These are phyloP conservation scores for Trichoderma citrinoviride DNA, from an alignment of 2,329 filamentous ascomycete species.

Conservation along the genomic window DNA sequence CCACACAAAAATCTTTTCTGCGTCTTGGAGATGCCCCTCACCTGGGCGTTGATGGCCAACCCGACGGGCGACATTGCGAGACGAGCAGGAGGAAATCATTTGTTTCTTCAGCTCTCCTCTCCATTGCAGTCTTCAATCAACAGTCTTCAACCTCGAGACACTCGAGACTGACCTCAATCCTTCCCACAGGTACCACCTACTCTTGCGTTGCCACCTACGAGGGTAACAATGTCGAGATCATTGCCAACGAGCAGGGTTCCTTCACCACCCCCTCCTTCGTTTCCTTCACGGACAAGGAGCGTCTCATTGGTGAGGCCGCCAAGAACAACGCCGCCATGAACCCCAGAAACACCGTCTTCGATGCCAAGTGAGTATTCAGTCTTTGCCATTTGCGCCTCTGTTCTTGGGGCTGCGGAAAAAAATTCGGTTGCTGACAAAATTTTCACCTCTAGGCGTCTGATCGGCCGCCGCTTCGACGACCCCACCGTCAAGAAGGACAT, in stretches of 20 bases:
- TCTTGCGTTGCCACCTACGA: slow-evolving; percentile 99
- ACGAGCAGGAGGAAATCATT: neutral
- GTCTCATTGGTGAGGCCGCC: slow-evolving; percentile 97
- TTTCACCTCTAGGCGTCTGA: slow-evolving; percentile 72
- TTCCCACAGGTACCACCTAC: slow-evolving; percentile 84
- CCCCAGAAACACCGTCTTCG: slow-evolving; percentile 96
- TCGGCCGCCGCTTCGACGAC: slow-evolving; percentile 93
- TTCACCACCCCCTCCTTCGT: slow-evolving; percentile 99
- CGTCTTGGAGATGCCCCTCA: slow-evolving; percentile 12
- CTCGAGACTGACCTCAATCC: slow-evolving; percentile 11
- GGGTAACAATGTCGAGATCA: slow-evolving; percentile 99
- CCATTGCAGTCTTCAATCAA: neutral
- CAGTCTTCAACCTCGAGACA: neutral
- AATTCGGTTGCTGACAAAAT: slow-evolving; percentile 23
- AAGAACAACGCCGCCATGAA: slow-evolving; percentile 99
- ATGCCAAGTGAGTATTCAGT: slow-evolving; percentile 77
- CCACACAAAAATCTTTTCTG: slow-evolving; percentile 8
- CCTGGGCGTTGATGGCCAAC: neutral
- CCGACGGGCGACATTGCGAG: neutral
- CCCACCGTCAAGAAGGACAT: slow-evolving; percentile 98
- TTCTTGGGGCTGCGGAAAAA: neutral
- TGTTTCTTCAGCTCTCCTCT: neutral
- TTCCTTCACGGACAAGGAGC: slow-evolving; percentile 97
- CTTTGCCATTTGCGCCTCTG: neutral
- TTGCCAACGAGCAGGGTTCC: slow-evolving; percentile 99